Conservation (phyloP, 176 grass and related monocot genomes). For the Chloris gayana region DNA sequence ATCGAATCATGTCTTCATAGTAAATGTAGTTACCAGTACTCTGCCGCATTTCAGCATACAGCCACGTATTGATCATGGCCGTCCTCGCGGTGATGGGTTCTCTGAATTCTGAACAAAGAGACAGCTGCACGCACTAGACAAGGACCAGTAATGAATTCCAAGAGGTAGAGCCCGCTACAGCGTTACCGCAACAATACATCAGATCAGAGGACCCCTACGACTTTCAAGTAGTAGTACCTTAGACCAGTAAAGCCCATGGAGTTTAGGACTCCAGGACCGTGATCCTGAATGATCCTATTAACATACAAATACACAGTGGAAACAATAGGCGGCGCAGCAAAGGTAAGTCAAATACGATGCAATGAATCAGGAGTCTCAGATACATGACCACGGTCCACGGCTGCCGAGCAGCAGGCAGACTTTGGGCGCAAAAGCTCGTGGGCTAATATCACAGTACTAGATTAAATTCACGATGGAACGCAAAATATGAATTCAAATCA, state of each 20-base stretch:
- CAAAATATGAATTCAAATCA: not conserved
- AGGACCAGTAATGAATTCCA: slow-evolving; percentile 27
- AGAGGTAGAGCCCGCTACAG: slow-evolving; percentile 15
- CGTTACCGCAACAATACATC: slow-evolving; percentile 3
- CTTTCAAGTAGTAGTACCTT: no score
- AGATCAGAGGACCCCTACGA: slow-evolving; percentile 9
- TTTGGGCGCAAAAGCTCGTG: not conserved
- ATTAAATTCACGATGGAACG: not conserved
- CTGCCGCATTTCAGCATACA: slow-evolving; percentile 3
- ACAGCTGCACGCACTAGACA: slow-evolving; percentile 15
- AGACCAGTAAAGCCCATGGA: slow-evolving; percentile 20
- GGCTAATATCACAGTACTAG: not conserved
- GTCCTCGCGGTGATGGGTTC: not conserved
- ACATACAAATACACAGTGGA: slow-evolving; percentile 15
- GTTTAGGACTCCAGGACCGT: not conserved
- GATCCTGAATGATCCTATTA: slow-evolving; percentile 1
- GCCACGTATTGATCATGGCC: slow-evolving; percentile 28
- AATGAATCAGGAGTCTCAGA: no score
- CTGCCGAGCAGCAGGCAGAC: not conserved
- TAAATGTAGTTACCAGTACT: slow-evolving; percentile 8
- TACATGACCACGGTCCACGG: no score
- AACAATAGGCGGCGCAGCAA: no score
- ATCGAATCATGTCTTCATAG: not conserved
- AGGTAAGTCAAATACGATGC: no score
- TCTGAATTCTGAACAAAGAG: not conserved